Evolutionary conservation across 768 basidiomycete genomes (phyloP).

Genomic region (Lentinus brumalis): DNA sequence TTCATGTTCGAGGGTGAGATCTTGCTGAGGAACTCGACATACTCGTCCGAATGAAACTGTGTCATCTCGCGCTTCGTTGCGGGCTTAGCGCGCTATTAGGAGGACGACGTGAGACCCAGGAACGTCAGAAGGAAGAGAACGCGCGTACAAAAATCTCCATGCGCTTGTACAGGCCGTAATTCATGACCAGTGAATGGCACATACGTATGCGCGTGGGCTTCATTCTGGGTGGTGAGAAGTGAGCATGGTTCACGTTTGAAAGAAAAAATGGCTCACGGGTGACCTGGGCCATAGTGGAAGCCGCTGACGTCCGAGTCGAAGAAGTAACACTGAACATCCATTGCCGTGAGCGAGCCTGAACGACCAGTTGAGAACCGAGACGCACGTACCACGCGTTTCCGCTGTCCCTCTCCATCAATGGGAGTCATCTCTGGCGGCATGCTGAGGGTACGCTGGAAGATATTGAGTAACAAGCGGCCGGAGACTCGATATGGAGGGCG

Average conservation of each 20-base stretch:
- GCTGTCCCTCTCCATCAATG: conserved; percentile 63
- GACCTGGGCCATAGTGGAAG: conserved; percentile 98
- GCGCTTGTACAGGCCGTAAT: conserved; percentile 98
- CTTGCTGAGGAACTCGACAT: conserved; percentile 93
- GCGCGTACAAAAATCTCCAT: conserved; percentile 97
- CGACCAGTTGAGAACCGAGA: conserved; percentile 6
- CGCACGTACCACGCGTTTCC: conserved; percentile 79
- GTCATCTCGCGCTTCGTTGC: conserved; percentile 99
- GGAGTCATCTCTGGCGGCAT: conserved; percentile 38
- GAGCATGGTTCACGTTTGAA: not conserved
- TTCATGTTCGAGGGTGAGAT: conserved; percentile 97
- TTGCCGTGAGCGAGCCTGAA: not conserved
- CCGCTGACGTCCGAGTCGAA: conserved; percentile 99
- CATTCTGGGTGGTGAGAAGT: conserved; percentile 58
- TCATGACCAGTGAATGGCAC: conserved; percentile 99
- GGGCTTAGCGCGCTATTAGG: conserved; percentile 88
- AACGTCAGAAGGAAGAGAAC: not conserved
- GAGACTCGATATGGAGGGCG: not conserved
- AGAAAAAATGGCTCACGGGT: conserved; percentile 60
- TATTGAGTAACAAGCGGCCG: not conserved
- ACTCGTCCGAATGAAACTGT: conserved; percentile 99
- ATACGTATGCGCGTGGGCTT: conserved; percentile 98
- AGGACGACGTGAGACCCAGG: too few relatives aligned
- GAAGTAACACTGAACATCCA: conserved; percentile 82
- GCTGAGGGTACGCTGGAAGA: not conserved